phyloP scores from a whole-genome alignment of 164 flowering plant species.

The Chimonanthus praecox region DNA sequence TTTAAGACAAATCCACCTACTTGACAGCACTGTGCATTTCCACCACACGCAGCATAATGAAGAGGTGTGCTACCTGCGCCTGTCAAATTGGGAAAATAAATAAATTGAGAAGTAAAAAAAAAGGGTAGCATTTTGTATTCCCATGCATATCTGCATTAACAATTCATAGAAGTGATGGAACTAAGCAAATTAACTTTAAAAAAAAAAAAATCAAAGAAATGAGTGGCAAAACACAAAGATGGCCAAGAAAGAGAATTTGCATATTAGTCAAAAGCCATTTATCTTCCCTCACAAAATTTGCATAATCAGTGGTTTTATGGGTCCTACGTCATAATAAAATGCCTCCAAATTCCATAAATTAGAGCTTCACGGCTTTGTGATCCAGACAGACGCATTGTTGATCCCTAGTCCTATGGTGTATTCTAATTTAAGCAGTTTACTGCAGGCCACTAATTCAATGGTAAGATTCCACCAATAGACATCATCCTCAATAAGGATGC shows the following conservation, averaged over 20 bases:
- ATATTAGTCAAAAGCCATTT: too few species aligned
- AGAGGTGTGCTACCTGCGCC: conserved; percentile 96
- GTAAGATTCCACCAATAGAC: too few species aligned
- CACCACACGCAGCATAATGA: conserved; percentile 97
- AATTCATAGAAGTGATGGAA: not conserved
- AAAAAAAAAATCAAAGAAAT: too few species aligned
- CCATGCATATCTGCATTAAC: not conserved
- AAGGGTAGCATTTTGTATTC: not conserved
- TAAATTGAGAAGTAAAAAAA: not conserved
- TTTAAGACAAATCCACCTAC: conserved; percentile 29
- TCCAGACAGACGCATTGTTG: not conserved
- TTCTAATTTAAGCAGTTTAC: too few species aligned
- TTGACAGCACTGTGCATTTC: conserved; percentile 88
- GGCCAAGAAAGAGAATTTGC: too few species aligned
- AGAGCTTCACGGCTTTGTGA: not conserved
- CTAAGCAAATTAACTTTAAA: too few species aligned
- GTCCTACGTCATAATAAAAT: too few species aligned
- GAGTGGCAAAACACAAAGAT: too few species aligned
- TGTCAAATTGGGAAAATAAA: conserved; percentile 21
- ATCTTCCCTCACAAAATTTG: too few species aligned
- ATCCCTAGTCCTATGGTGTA: not conserved
- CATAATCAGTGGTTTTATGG: too few species aligned
- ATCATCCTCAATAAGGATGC: too few species aligned
- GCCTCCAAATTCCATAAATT: not conserved
- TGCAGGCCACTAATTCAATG: too few species aligned